Conservation (phyloP, 805 yeast species). For the Candida sithepensis region DNA sequence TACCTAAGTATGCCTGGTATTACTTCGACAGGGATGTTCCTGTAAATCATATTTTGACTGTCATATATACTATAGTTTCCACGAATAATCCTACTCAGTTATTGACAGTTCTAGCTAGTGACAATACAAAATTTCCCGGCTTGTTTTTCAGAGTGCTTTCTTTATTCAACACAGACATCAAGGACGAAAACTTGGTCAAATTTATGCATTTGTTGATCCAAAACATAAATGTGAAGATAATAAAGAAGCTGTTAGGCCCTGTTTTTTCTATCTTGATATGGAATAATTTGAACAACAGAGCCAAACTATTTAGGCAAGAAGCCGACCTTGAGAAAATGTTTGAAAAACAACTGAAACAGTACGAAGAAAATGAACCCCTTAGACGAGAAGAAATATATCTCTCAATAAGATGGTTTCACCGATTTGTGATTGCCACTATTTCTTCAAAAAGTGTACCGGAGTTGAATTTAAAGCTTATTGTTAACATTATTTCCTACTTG, state of each 20-base stretch:
- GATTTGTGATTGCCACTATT: slow-evolving; percentile 16
- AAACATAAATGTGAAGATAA: slow-evolving; percentile 17
- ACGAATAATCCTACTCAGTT: neutral
- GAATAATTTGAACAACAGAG: slow-evolving; percentile 24
- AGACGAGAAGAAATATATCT: slow-evolving; percentile 17
- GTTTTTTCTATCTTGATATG: slow-evolving; percentile 34
- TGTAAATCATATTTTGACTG: slow-evolving; percentile 36
- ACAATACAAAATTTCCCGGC: slow-evolving; percentile 23
- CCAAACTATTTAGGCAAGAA: slow-evolving; percentile 11
- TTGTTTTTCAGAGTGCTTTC: slow-evolving; percentile 31
- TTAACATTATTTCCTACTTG: slow-evolving; percentile 33
- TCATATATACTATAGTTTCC: slow-evolving; percentile 21
- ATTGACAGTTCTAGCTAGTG: slow-evolving; percentile 5
- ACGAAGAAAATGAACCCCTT: slow-evolving; percentile 14
- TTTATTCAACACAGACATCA: slow-evolving; percentile 15
- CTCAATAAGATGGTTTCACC: slow-evolving; percentile 27
- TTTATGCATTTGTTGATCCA: slow-evolving; percentile 24
- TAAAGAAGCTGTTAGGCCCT: slow-evolving; percentile 25
- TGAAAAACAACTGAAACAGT: slow-evolving; percentile 17
- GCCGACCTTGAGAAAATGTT: slow-evolving; percentile 21
- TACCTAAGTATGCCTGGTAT: slow-evolving; percentile 38
- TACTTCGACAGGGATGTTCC: slow-evolving; percentile 37
- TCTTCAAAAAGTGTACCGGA: slow-evolving; percentile 5
- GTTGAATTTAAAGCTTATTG: slow-evolving; percentile 23
- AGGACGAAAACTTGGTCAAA: slow-evolving; percentile 11